Base-by-base conservation (phyloP, 1,284 basidiomycete species). In the Rhodotorula sp. region DNA sequence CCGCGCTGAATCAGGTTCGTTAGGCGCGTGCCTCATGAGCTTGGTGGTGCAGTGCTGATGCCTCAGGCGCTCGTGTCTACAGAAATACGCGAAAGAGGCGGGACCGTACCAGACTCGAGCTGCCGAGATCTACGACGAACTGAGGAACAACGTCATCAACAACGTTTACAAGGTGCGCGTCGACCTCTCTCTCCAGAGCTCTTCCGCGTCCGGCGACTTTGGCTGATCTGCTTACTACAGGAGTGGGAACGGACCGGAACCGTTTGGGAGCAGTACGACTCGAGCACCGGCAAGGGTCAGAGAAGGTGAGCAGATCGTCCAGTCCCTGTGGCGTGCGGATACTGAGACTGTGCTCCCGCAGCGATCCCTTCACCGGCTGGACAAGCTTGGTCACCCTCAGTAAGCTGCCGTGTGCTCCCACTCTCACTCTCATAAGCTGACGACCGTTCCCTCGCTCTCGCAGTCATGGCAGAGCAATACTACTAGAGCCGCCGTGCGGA, bases 191-290 rank as follows among this genome's bases (percentile, higher is more conserved):
- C 77, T 34, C 21, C 10, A 23, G 21, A 59, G 43, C 49, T 12
- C 8, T 1, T 16, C 15, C 29, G 14, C 8, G 29, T 34, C 21
- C 21, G 67, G 39, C 21, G 51, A 8, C 23, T 64, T 10, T 49
- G 43, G 20, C 8, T 5, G 6, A 4, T 56, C 23, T 2, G 26
- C 8, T 68, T 54, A 15, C 58, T 4, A 21, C 78, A 94, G 90
- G 92, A 97, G 82, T 97, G 93, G 80, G 84, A 91, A 78, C 87
- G 90, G 43, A 97, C 93, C 2, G 93, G 93, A 14, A 95, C 92
- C 80, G 91, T 93, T 16, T 97, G 94, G 93, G 94, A 97, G 81
- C 95, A 97, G 81, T 97, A 97, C 81, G 90, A 97, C 80, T 84
- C 92, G 0, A 82, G 84, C 15, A 91, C 87, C 16, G 94, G 94